phyloP scores from a whole-genome alignment of 805 yeast genomes.

The Metschnikowia kunwiensis region DNA sequence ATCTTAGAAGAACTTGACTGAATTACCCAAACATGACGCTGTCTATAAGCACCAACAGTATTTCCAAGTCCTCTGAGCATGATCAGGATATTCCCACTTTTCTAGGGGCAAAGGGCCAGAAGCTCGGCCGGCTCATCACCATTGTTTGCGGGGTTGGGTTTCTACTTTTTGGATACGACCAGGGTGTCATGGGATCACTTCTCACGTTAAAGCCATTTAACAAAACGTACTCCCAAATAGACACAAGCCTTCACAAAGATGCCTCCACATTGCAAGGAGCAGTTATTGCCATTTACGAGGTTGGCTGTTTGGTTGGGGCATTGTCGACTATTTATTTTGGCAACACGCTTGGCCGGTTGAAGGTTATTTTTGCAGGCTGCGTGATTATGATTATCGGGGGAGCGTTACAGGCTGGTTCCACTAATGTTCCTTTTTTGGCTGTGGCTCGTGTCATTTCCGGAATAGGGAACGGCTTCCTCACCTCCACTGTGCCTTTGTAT shows the following conservation, averaged over 20 bases:
- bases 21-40: neutral
- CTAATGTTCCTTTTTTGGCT: slow-evolving; percentile 24
- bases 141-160: slow-evolving; percentile 21
- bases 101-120: slow-evolving; percentile 11
- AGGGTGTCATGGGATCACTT: slow-evolving; percentile 38
- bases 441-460: slow-evolving; percentile 35
- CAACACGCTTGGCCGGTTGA: slow-evolving; percentile 22
- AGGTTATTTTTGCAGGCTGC: slow-evolving; percentile 21
- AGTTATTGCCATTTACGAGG: slow-evolving; percentile 22
- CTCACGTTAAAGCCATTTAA: slow-evolving; percentile 21
- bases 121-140: slow-evolving; percentile 13
- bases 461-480: slow-evolving; percentile 34
- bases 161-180: slow-evolving; percentile 41
- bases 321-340: slow-evolving; percentile 23
- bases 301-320: slow-evolving; percentile 23
- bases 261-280: slow-evolving; percentile 23
- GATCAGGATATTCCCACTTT: slow-evolving; percentile 13
- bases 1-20: too few relatives aligned
- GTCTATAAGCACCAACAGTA: slow-evolving; percentile 1
- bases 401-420: slow-evolving; percentile 23
- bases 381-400: slow-evolving; percentile 23
- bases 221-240: slow-evolving; percentile 19
- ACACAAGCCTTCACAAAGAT: slow-evolving; percentile 11
- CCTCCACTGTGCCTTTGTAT: slow-evolving; percentile 37
- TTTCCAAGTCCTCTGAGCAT: neutral